Evolutionary conservation across 1,139 yeast species (phyloP), one percentile per base, ranked within the genome.

Genomic region (Geotrichum cucujoidarum): DNA sequence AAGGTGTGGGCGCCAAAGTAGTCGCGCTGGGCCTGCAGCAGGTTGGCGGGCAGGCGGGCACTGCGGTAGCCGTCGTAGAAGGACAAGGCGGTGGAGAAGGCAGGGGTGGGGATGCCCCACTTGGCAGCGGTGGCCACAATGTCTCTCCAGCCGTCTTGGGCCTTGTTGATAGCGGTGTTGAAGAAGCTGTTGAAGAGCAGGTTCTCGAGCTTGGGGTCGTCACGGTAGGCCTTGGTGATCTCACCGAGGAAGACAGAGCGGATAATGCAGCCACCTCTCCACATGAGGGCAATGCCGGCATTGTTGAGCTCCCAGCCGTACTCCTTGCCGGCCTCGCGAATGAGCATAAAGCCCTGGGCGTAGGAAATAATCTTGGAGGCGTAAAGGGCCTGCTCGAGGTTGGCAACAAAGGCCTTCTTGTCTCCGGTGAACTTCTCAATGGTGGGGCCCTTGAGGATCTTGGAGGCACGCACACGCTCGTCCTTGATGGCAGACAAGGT

Each of bases 261-360:
- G 74, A 92, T 92, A 72, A 92, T 92, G 80, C 98, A 92, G 62
- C 98, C 98, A 77, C 98, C 98, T 81, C 98, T 85, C 98, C 98
- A 92, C 98, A 92, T 92, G 67, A 92, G 81, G 61, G 97, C 98
- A 65, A 92, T 92, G 56, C 95, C 92, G 60, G 97, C 96, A 81
- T 87, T 86, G 85, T 92, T 92, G 71, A 92, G 79, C 71, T 87
- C 82, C 98, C 98, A 92, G 66, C 83, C 83, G 79, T 88, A 92
- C 72, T 88, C 95, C 74, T 79, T 84, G 61, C 96, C 97, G 62
- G 98, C 98, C 73, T 92, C 96, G 71, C 94, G 87, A 75, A 92
- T 89, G 71, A 92, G 82, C 97, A 92, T 92, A 84, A 92, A 92
- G 70, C 98, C 98, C 78, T 92, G 98, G 60, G 97, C 95, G 72